Evolutionary conservation across 306 rosid species (phyloP), one percentile per base, ranked within the genome.

Genomic region (Alnus rubra): DNA sequence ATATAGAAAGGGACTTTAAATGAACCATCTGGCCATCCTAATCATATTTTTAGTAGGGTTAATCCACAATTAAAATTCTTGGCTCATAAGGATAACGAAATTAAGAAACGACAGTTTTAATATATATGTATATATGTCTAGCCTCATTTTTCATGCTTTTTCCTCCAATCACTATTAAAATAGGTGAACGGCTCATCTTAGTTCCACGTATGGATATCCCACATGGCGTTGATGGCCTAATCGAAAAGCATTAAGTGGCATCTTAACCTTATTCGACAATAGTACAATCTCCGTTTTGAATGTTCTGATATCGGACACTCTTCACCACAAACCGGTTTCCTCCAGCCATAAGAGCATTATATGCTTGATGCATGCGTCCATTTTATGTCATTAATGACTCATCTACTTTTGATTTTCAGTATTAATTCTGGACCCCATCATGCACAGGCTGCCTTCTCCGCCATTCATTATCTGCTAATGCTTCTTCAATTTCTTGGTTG

Each of bases 271-370:
- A 28, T 59, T 10, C 4, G 3, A 67, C 3, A 68, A 35, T 35
- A 54, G 35, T 53, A 31, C 52, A 5, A 7, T 65, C 71, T 72
- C 82, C 55, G 76, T 63, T 82, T 72, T 79, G 44, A 69, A 42
- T 62, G 50, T 16, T 73, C 80, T 75, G 62, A 76, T 72, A 51
- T 54, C 74, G 75, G 69, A 81, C 19, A 69, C 70, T 70, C 76
- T 53, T 68, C 79, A 84, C 85, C 87, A 76, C 87, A 80, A 33
- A 68, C 9, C 70, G 77, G 85, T 79, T 79, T 73, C 35, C 47
- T 76, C 69, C 65, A 77, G 52, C 82, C 5, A 74, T 78, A 55
- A 79, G 49, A 69, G 65, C 52, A 39, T 6, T 12, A 49, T 15
- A 4, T 52, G n/a, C 4, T 52, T 16, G 18, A 52, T 14, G 44